Evolutionary conservation across 257 asterid species (phyloP).

Genomic region (Penstemon barbatus): DNA sequence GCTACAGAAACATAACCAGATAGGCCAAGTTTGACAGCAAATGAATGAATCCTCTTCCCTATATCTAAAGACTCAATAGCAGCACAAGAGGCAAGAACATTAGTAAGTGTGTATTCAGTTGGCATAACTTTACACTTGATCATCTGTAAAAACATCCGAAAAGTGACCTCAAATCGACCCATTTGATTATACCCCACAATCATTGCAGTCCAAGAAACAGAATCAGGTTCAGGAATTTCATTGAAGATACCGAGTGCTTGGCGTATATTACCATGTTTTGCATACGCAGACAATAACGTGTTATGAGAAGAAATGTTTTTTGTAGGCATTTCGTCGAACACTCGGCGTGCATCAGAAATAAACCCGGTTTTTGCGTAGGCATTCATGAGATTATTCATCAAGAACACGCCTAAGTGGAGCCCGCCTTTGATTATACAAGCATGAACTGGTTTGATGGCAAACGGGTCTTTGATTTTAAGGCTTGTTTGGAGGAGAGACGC

Average conservation of each 20-base stretch:
- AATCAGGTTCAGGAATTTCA: constrained; percentile 58
- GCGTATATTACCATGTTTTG: constrained; percentile 49
- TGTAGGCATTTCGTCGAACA: constrained; percentile 73
- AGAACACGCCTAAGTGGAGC: constrained; percentile 51
- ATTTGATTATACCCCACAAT: constrained; percentile 65
- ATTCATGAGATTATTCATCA: constrained; percentile 67
- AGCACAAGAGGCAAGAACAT: constrained; percentile 70
- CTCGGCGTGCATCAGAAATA: constrained; percentile 49
- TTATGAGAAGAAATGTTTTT: constrained; percentile 70
- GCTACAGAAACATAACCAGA: constrained; percentile 55
- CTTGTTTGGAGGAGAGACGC: constrained; percentile 61
- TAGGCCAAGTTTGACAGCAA: constrained; percentile 61
- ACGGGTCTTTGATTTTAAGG: constrained; percentile 50
- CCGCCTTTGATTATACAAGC: constrained; percentile 58
- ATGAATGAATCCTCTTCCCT: constrained; percentile 72
- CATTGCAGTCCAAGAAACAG: constrained; percentile 85
- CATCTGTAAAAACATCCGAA: constrained; percentile 66
- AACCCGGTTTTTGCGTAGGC: constrained; percentile 60
- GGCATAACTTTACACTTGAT: constrained; percentile 45
- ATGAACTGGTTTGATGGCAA: constrained; percentile 47
- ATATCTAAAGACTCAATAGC: constrained; percentile 44
- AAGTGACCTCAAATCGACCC: constrained; percentile 48
- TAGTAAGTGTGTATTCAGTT: constrained; percentile 64
- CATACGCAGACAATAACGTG: constrained; percentile 73
- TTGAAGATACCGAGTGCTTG: constrained; percentile 58